Evolutionary conservation across 2,329 filamentous ascomycete species (phyloP).

Genomic region (Phialophora expanda): DNA sequence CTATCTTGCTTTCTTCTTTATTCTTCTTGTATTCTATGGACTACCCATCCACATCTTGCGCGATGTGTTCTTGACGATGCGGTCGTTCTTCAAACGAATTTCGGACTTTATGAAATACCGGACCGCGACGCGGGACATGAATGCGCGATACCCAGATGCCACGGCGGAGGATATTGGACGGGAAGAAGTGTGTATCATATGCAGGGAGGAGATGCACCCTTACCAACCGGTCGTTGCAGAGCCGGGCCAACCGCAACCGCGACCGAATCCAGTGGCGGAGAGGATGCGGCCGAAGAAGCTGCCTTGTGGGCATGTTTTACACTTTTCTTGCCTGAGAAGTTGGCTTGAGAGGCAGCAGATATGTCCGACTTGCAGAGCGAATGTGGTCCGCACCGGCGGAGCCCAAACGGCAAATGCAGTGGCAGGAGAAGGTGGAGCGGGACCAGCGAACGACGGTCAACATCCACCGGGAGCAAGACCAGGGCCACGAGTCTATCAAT

Average conservation of each 20-base stretch:
- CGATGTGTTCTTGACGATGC: constrained; percentile 90
- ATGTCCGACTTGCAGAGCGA: constrained; percentile 88
- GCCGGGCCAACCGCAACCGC: constrained; percentile 44
- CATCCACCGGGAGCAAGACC: constrained; percentile 46
- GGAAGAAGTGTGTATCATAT: constrained; percentile 97
- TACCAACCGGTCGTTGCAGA: constrained; percentile 64
- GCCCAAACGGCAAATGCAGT: constrained; percentile 41
- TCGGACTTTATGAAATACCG: constrained; percentile 87
- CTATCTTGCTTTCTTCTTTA: constrained; percentile 89
- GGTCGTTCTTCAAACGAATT: constrained; percentile 90
- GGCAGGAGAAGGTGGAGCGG: constrained; percentile 39
- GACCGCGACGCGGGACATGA: constrained; percentile 92
- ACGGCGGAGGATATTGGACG: constrained; percentile 81
- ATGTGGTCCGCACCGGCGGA: constrained; percentile 62
- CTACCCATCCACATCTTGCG: constrained; percentile 95
- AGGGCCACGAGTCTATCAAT: constrained; percentile 68
- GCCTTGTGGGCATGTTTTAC: constrained; percentile 92
- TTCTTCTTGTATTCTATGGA: constrained; percentile 91
- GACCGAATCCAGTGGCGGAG: constrained; percentile 67
- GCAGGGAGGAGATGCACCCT: constrained; percentile 89
- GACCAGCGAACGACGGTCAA: constrained; percentile 28
- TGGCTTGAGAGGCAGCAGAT: constrained; percentile 98
- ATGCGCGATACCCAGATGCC: constrained; percentile 84
- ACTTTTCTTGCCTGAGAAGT: constrained; percentile 91
- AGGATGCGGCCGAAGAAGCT: constrained; percentile 90